phyloP scores from a whole-genome alignment of 495 filamentous ascomycete genomes.

The Apiosordaria backusii region DNA sequence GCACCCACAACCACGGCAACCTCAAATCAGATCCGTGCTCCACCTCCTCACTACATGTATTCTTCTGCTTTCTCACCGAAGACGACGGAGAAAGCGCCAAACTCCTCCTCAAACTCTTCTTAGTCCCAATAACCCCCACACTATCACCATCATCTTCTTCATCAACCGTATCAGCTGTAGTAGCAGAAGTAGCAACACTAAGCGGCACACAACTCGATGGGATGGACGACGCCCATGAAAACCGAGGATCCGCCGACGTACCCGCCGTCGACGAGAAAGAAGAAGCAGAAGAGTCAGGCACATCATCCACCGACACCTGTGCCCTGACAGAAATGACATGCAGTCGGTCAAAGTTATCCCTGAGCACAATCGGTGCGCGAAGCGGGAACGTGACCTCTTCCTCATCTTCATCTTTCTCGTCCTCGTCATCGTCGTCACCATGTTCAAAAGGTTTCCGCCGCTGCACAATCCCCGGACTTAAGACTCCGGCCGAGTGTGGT shows the following conservation, averaged over 20 bases:
- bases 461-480: not conserved
- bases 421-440: not conserved
- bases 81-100: not conserved
- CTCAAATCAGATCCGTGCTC: constrained; percentile 7
- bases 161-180: not conserved
- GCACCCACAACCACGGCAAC: constrained; percentile 10
- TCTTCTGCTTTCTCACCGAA: not conserved
- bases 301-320: constrained; percentile 15
- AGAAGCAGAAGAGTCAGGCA: not conserved
- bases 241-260: not conserved
- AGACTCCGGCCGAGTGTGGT: constrained; percentile 27
- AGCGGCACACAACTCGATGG: not conserved
- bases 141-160: not conserved
- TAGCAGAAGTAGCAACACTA: not conserved
- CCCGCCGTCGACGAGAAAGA: not conserved
- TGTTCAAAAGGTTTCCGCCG: not conserved
- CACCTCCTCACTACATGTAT: not conserved
- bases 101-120: not conserved
- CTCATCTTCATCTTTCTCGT: constrained; percentile 4
- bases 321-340: constrained; percentile 13
- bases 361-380: constrained; percentile 2
- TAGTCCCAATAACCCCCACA: not conserved
- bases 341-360: constrained; percentile 19
- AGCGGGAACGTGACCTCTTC: not conserved
- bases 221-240: not conserved